These are phyloP conservation scores for Pyrenochaeta sp. DNA, from an alignment of 2,329 filamentous ascomycete genomes.

Conservation along the genomic window DNA sequence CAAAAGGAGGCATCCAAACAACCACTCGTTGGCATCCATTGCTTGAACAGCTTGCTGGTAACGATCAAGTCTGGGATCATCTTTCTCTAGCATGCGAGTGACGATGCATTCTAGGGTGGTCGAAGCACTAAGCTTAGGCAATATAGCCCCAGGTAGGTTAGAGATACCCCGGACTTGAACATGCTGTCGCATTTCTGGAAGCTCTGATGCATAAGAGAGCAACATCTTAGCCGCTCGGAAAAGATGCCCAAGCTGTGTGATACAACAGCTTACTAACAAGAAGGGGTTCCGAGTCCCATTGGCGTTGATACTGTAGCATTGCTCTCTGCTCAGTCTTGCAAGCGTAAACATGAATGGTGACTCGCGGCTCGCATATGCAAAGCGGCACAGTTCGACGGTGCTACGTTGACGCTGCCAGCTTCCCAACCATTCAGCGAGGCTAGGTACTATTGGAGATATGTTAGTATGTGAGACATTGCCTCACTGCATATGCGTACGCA, in stretches of 20 bases:
- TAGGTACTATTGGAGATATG: not conserved
- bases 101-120: constrained; percentile 30
- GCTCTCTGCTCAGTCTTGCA: constrained; percentile 13
- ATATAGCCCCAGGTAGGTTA: not conserved
- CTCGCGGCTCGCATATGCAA: constrained; percentile 16
- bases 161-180: constrained; percentile 19
- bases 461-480: not conserved
- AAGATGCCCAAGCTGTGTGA: constrained; percentile 58
- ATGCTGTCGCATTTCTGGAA: constrained; percentile 40
- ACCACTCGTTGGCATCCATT: constrained; percentile 40
- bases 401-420: constrained; percentile 5
- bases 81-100: constrained; percentile 35
- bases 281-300: constrained; percentile 31
- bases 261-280: constrained; percentile 48
- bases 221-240: constrained; percentile 52
- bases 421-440: constrained; percentile 1
- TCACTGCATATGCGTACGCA: no score
- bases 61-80: constrained; percentile 13
- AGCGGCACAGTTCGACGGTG: constrained; percentile 14
- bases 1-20: constrained; percentile 32
- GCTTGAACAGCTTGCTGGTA: constrained; percentile 18
- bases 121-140: not conserved
- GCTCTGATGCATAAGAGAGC: constrained; percentile 39
- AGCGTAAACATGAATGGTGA: constrained; percentile 16
- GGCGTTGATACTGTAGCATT: constrained; percentile 12